Evolutionary conservation across 176 grass and related monocot genomes (phyloP), one percentile per base, ranked within the genome.

Genomic region (Dendrocalamus sinicus): DNA sequence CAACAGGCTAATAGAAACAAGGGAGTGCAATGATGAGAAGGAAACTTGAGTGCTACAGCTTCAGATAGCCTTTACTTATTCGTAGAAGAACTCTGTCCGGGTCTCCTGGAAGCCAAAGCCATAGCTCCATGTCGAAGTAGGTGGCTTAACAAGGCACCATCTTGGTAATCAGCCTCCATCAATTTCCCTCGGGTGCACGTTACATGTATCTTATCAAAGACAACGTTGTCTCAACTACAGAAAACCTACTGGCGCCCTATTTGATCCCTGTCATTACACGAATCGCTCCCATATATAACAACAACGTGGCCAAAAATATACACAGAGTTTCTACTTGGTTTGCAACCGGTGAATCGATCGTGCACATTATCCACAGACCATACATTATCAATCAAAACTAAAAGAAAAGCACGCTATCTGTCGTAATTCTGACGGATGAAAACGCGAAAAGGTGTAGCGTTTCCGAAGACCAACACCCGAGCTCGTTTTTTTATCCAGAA

Each of bases 101-200:
- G 60, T 55, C 32, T 55, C 32, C 17, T 4, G 11, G 68, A n/a
- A n/a, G n/a, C n/a, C n/a, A n/a, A 54, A 44, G 77, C 68, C 8
- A 30, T 72, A 4, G 43, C 47, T 26, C 70, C 44, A 53, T 74
- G 39, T 41, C 7, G 44, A 83, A 73, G 68, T 67, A 20, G 30
- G n/a, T 17, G 47, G 37, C 39, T 55, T 48, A 73, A 41, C 77
- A 73, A 41, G 3, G 72, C 72, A 13, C 79, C 62, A 26, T 76
- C 51, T 76, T 76, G 72, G 62, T 88, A 60, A 40, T n/a, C 54
- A 11, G 65, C 80, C 3, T 37, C 65, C 67, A 30, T 83, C 86
- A 65, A 17, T 8, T 45, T 32, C 60, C 80, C 65, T 78, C 44
- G 20, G 7, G n/a, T 40, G 30, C 73, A 88, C 65, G 80, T 26